phyloP scores from a whole-genome alignment of 192 early-diverging fungal genomes.

The Entomortierella chlamydospora region DNA sequence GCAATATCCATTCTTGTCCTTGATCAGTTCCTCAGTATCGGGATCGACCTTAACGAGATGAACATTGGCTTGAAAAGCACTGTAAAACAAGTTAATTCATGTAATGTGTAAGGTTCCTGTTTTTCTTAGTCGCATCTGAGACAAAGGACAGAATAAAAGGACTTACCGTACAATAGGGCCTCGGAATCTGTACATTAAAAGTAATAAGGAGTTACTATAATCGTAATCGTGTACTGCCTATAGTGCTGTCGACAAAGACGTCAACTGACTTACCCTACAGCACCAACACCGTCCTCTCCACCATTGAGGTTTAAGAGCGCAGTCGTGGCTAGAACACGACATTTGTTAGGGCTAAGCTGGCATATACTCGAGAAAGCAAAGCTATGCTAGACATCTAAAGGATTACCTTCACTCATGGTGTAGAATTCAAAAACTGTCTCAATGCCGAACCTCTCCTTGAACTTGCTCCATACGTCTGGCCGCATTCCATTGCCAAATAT shows the following conservation, averaged over 20 bases:
- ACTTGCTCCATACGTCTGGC: constrained; percentile 73
- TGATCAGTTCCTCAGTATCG: constrained; percentile 64
- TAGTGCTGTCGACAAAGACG: constrained; percentile 15
- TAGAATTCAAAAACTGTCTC: constrained; percentile 73
- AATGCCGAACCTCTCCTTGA: constrained; percentile 72
- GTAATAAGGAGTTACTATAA: constrained; percentile 51
- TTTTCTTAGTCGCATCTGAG: not conserved
- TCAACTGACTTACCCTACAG: constrained; percentile 63
- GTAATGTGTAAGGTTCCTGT: too few relatives aligned
- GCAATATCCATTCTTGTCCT: constrained; percentile 65
- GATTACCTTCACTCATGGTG: constrained; percentile 75
- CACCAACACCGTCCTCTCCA: constrained; percentile 68
- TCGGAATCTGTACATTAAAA: not conserved
- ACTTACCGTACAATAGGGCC: constrained; percentile 3
- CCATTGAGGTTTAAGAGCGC: constrained; percentile 59
- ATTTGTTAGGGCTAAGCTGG: constrained; percentile 71
- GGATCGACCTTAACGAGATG: constrained; percentile 67
- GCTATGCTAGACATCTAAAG: too few relatives aligned
- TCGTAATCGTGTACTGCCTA: constrained; percentile 58
- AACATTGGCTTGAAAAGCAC: not conserved
- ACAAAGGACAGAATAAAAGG: not conserved
- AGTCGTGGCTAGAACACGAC: constrained; percentile 28
- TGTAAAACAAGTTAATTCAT: constrained; percentile 1
- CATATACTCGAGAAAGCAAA: constrained; percentile 65
- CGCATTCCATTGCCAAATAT: constrained; percentile 78